A percentile compares a stretch with the other conserved stretches of the same genome.
Evolutionary conservation across 495 filamentous ascomycete genomes (phyloP).

Genomic region (Penicillium macrosclerotiorum): DNA sequence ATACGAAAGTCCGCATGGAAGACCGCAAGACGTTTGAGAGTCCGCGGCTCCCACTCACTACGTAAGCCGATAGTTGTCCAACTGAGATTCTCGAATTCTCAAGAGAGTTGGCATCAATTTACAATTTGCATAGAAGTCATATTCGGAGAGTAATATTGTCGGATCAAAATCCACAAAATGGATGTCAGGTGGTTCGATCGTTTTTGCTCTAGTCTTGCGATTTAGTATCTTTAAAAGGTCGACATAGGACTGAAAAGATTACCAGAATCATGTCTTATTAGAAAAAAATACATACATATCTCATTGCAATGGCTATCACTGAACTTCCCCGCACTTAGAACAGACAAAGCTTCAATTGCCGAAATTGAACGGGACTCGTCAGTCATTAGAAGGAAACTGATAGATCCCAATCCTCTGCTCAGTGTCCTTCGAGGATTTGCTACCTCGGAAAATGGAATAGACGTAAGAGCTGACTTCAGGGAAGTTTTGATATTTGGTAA

Average conservation of each 20-base stretch:
- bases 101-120: no score
- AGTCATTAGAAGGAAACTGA: background rate
- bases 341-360: slow-evolving; percentile 2
- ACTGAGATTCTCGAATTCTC: no score
- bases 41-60: slow-evolving; percentile 9
- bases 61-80: background rate
- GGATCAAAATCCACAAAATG: background rate
- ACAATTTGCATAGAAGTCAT: no score
- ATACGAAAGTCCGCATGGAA: no score
- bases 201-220: no score
- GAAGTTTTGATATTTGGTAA: slow-evolving; percentile 7
- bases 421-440: slow-evolving; percentile 2
- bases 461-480: slow-evolving; percentile 1
- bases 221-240: background rate
- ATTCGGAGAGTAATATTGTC: no score
- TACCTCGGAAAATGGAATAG: slow-evolving; percentile 4
- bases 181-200: background rate
- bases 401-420: slow-evolving; percentile 4
- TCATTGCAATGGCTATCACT: slow-evolving; percentile 7
- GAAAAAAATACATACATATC: background rate
- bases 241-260: no score
- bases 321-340: slow-evolving; percentile 6
- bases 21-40: no score
- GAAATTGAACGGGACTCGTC: slow-evolving; percentile 4
- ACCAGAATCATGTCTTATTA: no score